Base-by-base conservation (phyloP, 352 stramenopile genomes). In the Phytophthora constricta region DNA sequence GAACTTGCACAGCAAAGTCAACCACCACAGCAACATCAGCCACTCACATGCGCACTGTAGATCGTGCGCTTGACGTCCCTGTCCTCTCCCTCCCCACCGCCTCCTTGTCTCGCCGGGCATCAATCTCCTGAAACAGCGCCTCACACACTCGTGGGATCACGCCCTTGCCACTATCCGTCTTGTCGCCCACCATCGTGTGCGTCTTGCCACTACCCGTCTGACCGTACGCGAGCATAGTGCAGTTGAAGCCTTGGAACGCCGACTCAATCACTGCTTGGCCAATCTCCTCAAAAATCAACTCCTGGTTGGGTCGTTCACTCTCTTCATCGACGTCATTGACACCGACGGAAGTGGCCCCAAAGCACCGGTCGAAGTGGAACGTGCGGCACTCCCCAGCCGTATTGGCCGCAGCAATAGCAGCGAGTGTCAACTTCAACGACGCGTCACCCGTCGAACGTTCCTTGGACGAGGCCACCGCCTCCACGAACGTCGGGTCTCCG, bases 171-270 rank as follows among this genome's bases (percentile, higher is more conserved):
- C 47, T 52, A 14, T 53, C 34, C 11, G 60, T 77, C 60, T 93
- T 87, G 52, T 92, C 82, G 17, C 87, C 87, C 9, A 94, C 80
- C 87, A 95, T 94, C 3, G 86, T 95, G 60, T 95, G 86, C 1
- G 87, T 95, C 59, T 95, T 93, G 14, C 87, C 87, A 25, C 80
- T 91, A 0, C 87, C 87, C 0, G 87, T 95, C 69, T 95, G 86
- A 0, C 87, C 87, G 42, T 95, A 95, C 3, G 87, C 87, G 39
- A 95, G 70, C 56, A 95, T 74, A 4, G 85, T 93, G 56, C 87
- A 95, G 51, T 95, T 93, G 65, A 95, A 95, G 3, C 87, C 87
- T 31, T 91, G 70, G 54, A 95, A 91, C 1, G 87, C 85, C 28
- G 86, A 79, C n/a, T 70, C 72, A 39, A 95, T 84, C 48, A 92